Percentiles rank a stretch among this genome's conserved stretches.
Conservation (phyloP, 495 filamentous ascomycete species). For the Talaromyces stipitatus region DNA sequence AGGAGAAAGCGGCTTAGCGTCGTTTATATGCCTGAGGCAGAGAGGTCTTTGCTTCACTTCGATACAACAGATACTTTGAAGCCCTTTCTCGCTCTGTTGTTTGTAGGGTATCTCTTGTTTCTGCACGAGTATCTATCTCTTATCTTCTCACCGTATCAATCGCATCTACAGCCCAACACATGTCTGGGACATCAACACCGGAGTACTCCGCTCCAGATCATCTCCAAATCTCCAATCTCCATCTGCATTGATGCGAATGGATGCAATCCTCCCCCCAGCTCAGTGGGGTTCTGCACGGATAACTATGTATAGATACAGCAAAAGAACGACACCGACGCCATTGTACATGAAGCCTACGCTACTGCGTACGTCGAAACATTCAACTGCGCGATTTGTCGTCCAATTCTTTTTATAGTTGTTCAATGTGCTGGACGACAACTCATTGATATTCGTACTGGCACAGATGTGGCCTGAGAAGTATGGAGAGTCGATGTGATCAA, state of each 20-base stretch:
- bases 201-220: neutral
- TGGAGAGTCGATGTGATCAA: neutral
- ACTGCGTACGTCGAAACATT: neutral
- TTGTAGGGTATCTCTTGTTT: neutral
- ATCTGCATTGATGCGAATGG: neutral
- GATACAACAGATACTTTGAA: too few species aligned
- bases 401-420: neutral
- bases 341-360: neutral
- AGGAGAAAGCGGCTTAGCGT: neutral
- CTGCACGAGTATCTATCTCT: neutral
- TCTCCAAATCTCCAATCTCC: neutral
- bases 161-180: neutral
- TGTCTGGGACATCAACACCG: neutral
- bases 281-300: too few species aligned
- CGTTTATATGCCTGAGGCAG: too few species aligned
- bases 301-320: neutral
- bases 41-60: too few species aligned
- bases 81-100: neutral
- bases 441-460: neutral
- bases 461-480: neutral
- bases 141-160: neutral
- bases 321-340: neutral
- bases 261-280: neutral
- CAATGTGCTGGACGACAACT: neutral
- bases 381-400: neutral